Evolutionary conservation across 2,329 filamentous ascomycete species (phyloP), one percentile per base, ranked within the genome.

Genomic region (Pochonia chlamydosporia): DNA sequence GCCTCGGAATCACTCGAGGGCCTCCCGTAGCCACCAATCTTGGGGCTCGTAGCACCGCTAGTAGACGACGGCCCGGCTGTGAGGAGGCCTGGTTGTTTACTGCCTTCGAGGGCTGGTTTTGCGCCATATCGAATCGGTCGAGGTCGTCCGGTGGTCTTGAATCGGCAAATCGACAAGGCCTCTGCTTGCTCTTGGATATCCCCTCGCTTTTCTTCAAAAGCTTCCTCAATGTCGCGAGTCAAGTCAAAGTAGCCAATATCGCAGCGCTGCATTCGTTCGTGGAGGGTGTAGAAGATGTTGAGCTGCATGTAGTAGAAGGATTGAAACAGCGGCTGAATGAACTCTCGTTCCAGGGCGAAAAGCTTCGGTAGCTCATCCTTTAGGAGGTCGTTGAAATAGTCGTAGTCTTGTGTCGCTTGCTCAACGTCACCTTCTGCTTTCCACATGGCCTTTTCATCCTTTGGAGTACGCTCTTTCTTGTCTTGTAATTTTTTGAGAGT

Each of bases 261-360:
- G 65, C 95, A 90, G 56, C 79, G 83, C 71, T 99, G 93, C 93
- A 99, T 99, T 70, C 85, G 89, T 69, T 97, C 92, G 66, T 99
- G 93, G 46, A 99, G 76, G 1, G 93, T 99, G 70, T 99, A 99
- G 68, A 97, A 99, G 55, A 99, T 89, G 68, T 99, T 99, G 55
- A 99, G 81, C 69, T 99, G 93, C 93, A 99, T 99, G 75, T 97
- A 99, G 72, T 99, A 99, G 73, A 99, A 99, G 9, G 89, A 95
- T 66, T 97, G 93, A 76, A 99, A 99, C 7, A 99, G 81, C 3
- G 93, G 93, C 56, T 89, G 85, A 66, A 99, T 99, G 66, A 99
- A 97, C 66, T 97, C 87, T 54, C 85, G 81, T 67, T 99, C 93
- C 16, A 99, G 81, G 7, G 73, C 67, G 68, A 99, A 99, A 10